Evolutionary conservation across 108 stramenopile genomes (phyloP).

Genomic region (Licmophora abbreviata): DNA sequence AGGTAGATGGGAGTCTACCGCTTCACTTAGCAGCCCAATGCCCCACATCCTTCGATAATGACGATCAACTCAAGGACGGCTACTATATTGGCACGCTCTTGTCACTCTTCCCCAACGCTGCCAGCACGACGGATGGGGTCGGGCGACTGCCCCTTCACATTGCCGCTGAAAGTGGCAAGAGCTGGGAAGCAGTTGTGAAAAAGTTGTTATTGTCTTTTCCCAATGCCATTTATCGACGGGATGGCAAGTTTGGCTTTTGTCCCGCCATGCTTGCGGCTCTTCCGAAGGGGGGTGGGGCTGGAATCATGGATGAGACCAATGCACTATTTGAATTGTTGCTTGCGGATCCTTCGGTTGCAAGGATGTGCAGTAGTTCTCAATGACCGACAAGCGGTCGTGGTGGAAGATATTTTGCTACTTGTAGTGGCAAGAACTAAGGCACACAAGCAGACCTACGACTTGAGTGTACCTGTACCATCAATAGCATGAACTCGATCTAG

Average conservation of each 20-base stretch:
- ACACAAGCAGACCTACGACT: no score
- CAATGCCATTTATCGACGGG: not conserved
- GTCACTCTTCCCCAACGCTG: not conserved
- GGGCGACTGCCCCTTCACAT: not conserved
- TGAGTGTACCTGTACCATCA: no score
- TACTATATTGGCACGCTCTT: not conserved
- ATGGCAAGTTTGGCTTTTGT: not conserved
- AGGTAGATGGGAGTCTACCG: not conserved
- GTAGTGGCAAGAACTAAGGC: no score
- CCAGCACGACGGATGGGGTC: not conserved
- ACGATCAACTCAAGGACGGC: not conserved
- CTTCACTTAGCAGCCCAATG: not conserved
- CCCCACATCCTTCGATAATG: not conserved
- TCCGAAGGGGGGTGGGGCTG: not conserved
- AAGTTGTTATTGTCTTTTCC: not conserved
- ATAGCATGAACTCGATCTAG: no score
- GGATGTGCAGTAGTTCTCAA: no score
- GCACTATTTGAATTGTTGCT: not conserved
- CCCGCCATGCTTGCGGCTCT: not conserved
- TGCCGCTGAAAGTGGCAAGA: constrained; percentile 2
- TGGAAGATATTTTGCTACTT: no score
- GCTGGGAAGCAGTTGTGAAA: constrained; percentile 2
- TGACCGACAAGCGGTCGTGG: no score
- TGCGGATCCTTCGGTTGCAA: constrained; percentile 2
- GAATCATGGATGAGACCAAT: no score